These are phyloP conservation scores for Thielaviopsis populi DNA, from an alignment of 2,329 filamentous ascomycete species.

Conservation along the genomic window DNA sequence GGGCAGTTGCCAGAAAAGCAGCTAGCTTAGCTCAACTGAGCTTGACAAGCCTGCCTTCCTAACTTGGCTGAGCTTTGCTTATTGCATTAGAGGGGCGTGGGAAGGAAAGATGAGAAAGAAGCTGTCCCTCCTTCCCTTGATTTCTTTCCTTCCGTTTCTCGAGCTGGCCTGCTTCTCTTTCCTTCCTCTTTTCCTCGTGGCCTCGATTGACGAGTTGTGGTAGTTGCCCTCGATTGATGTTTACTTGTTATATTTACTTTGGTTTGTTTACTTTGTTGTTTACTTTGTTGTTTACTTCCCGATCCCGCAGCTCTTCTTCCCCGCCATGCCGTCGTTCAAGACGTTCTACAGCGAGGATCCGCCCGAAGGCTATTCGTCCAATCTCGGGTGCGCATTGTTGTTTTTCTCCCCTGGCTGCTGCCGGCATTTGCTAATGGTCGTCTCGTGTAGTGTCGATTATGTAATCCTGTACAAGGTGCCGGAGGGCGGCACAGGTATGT, in stretches of 20 bases:
- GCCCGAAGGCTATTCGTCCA: conserved; percentile 15
- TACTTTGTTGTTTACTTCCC: not conserved
- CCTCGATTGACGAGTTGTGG: not conserved
- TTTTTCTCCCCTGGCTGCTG: not conserved
- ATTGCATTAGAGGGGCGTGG: conserved; percentile 3
- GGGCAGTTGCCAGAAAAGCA: not conserved
- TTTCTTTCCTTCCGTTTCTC: not conserved
- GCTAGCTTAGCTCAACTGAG: not conserved
- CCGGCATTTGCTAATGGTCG: not conserved
- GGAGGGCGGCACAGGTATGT: conserved; percentile 39
- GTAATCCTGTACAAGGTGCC: conserved; percentile 68
- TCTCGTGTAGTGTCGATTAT: conserved; percentile 58
- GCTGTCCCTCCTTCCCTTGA: conserved; percentile 1
- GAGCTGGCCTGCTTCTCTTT: not conserved
- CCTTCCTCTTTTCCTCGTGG: not conserved
- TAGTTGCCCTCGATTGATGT: not conserved
- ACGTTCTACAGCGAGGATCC: conserved; percentile 15
- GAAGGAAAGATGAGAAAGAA: not conserved
- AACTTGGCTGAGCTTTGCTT: not conserved
- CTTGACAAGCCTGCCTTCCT: not conserved
- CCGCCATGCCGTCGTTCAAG: conserved; percentile 14
- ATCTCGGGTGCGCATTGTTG: conserved; percentile 8
- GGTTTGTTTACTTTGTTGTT: not conserved
- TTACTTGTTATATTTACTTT: conserved; percentile 3
- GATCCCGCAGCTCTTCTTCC: not conserved